phyloP scores from a whole-genome alignment of 345 rosid species.

The Linum tenue region DNA sequence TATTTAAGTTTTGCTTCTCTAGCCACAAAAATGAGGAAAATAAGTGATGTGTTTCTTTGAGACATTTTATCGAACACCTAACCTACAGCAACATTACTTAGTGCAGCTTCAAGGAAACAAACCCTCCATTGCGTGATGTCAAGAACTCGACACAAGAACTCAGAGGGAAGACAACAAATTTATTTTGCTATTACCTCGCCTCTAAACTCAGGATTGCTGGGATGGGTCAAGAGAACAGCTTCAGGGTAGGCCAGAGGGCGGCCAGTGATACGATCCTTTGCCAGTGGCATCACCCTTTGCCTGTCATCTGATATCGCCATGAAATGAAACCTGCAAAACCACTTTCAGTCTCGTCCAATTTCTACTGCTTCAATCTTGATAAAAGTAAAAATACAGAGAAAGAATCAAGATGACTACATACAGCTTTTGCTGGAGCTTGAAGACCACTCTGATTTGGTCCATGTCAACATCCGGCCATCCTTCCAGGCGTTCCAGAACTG shows the following conservation, averaged over 20 bases:
- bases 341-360: neutral
- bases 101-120: neutral
- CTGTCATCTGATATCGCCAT: conserved; percentile 6
- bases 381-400: neutral
- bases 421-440: conserved; percentile 1
- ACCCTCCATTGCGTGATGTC: too few relatives aligned
- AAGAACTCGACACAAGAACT: too few relatives aligned
- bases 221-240: conserved; percentile 11
- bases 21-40: too few relatives aligned
- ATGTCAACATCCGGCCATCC: conserved; percentile 11
- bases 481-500: conserved; percentile 1
- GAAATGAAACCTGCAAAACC: conserved; percentile 1
- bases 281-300: conserved; percentile 6
- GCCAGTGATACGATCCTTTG: neutral
- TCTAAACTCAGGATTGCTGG: neutral
- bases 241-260: neutral
- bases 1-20: too few relatives aligned
- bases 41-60: neutral
- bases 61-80: neutral
- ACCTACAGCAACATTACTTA: neutral
- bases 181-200: conserved; percentile 3
- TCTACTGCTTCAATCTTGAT: neutral
- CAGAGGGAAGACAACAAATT: too few relatives aligned
- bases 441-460: conserved; percentile 2
- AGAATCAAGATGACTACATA: neutral